phyloP scores from a whole-genome alignment of 169 alveolate genomes.

The Plasmodium adleri region DNA sequence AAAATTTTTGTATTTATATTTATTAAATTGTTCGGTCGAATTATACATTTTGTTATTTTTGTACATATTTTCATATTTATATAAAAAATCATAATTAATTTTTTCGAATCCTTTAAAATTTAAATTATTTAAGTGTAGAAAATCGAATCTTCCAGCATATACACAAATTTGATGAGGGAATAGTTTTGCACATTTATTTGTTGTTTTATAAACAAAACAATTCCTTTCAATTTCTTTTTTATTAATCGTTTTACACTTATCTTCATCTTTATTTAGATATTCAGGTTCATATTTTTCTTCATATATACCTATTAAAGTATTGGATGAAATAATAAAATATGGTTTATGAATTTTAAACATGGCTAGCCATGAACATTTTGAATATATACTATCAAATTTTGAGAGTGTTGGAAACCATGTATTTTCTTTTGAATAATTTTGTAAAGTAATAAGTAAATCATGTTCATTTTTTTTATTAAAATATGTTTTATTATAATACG shows the following conservation, averaged over 20 bases:
- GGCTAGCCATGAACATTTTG: conserved; percentile 41
- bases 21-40: conserved; percentile 20
- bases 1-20: conserved; percentile 33
- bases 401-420: conserved; percentile 72
- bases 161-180: conserved; percentile 51
- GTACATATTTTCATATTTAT: conserved; percentile 16
- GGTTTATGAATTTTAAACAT: conserved; percentile 48
- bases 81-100: conserved; percentile 71
- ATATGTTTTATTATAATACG: conserved; percentile 53
- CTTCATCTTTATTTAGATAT: too few relatives aligned
- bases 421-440: conserved; percentile 37
- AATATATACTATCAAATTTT: conserved; percentile 10
- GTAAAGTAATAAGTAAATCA: conserved; percentile 18
- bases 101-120: conserved; percentile 43
- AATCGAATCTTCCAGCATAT: conserved; percentile 54
- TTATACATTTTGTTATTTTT: conserved; percentile 20
- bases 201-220: conserved; percentile 57
- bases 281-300: not conserved
- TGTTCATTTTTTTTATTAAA: conserved; percentile 30
- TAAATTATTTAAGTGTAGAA: conserved; percentile 50
- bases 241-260: too few relatives aligned
- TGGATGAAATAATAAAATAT: conserved; percentile 72
- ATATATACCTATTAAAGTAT: conserved; percentile 37
- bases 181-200: conserved; percentile 19
- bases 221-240: not conserved